Evolutionary conservation across 495 filamentous ascomycete genomes (phyloP).

Genomic region (Echria macrotheca): DNA sequence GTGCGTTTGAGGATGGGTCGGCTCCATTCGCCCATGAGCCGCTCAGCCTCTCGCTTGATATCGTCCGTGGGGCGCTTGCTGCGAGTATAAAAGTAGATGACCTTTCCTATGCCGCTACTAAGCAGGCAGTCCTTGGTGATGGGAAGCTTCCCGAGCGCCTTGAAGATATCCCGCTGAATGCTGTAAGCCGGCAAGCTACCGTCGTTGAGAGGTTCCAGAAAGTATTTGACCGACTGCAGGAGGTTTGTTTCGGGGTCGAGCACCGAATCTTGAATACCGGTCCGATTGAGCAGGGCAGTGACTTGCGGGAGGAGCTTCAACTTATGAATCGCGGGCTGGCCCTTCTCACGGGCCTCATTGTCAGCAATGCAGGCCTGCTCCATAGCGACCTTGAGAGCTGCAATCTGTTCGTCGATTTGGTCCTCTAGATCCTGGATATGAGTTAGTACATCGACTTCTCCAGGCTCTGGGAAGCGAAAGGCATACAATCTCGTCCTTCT

Average conservation of each 20-base stretch:
- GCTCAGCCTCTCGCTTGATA: constrained; percentile 92
- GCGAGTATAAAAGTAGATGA: constrained; percentile 93
- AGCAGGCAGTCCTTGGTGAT: constrained; percentile 86
- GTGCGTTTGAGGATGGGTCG: constrained; percentile 90
- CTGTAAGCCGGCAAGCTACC: constrained; percentile 91
- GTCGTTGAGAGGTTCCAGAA: constrained; percentile 92
- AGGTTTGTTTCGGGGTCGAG: constrained; percentile 95
- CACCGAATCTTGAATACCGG: constrained; percentile 70
- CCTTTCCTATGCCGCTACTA: constrained; percentile 90
- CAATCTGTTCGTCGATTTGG: constrained; percentile 84
- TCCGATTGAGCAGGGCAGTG: constrained; percentile 77
- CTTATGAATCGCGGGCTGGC: constrained; percentile 83
- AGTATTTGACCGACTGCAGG: constrained; percentile 89
- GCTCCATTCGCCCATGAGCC: constrained; percentile 88
- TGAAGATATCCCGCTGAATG: constrained; percentile 92
- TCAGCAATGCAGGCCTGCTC: constrained; percentile 84
- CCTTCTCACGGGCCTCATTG: constrained; percentile 67
- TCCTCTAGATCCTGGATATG: constrained; percentile 73
- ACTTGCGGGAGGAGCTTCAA: constrained; percentile 93
- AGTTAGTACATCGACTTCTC: constrained; percentile 13
- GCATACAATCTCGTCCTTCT: constrained; percentile 82
- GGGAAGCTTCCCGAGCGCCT: constrained; percentile 68
- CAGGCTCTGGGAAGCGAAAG: neutral
- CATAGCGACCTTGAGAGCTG: constrained; percentile 83
- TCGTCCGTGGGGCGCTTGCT: constrained; percentile 76